Base-by-base conservation (phyloP, 2,329 filamentous ascomycete species). In the Aureobasidium subglaciale region DNA sequence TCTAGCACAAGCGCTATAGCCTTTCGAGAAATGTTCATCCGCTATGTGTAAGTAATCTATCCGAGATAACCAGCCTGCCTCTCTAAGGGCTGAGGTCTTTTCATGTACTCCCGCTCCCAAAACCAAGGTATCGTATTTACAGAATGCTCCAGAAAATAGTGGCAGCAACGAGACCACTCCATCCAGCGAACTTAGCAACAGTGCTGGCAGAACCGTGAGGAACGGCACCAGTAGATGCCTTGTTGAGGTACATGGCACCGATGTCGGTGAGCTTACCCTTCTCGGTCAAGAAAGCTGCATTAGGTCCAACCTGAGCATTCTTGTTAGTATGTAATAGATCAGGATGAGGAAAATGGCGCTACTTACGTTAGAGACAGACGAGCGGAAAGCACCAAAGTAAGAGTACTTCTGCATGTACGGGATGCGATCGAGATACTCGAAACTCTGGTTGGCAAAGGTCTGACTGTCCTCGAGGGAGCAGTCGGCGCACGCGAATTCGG, bases 351-450 rank as follows among this genome's bases (percentile, higher is more conserved):
- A 6, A 91, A 24, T 7, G 15, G 1, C 1, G 2, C 10, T 6
- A 54, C 50, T 43, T 38, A 54, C 84, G 61, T 90, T 92, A 59
- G 84, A 87, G 15, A 80, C 80, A 48, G 78, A 73, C 3, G 81
- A 82, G 52, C 87, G 79, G 66, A 92, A 92, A 8, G 85, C 79
- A 42, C 87, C 88, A 63, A 90, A 93, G 68, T 86, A 87, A 0
- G 84, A 83, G 68, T 92, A 92, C 25, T 81, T 80, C 2, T 78
- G 81, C 15, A 90, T 75, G 55, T 78, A 83, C 13, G 70, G 71
- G 49, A 41, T 20, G 11, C 40, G 34, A 38, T 40, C 25, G 34
- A 43, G 38, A 10, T 52, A 74, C 67, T 92, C 87, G 59, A 92
- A 80, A 2, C 80, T 83, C 63, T 75, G 75, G 63, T 90, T 89